Percentiles rank a stretch among this genome's conserved stretches.
These are phyloP conservation scores for Emergomyces orientalis DNA, from an alignment of 2,329 filamentous ascomycete species.

Conservation along the genomic window DNA sequence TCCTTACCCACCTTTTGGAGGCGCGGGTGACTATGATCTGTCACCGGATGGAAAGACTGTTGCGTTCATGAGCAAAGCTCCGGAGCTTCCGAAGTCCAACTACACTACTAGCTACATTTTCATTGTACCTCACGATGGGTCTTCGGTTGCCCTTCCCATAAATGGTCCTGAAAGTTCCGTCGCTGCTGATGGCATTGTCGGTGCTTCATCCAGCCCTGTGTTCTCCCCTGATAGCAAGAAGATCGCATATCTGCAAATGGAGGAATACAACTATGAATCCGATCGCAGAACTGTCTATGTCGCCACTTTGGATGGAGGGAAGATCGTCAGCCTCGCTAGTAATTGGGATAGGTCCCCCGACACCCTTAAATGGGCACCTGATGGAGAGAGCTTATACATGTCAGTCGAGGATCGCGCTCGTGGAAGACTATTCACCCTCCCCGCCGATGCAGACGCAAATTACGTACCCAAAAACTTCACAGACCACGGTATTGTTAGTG, in stretches of 20 bases:
- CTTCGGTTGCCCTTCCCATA: slow-evolving; percentile 41
- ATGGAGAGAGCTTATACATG: slow-evolving; percentile 58
- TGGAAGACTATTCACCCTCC: slow-evolving; percentile 32
- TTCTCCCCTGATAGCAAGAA: slow-evolving; percentile 66
- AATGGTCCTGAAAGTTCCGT: slow-evolving; percentile 31
- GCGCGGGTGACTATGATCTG: slow-evolving; percentile 67
- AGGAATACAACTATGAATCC: slow-evolving; percentile 65
- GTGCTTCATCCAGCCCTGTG: slow-evolving; percentile 54
- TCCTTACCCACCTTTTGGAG: slow-evolving; percentile 58
- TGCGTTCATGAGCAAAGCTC: slow-evolving; percentile 36
- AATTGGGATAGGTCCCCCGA: slow-evolving; percentile 47
- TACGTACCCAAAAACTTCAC: slow-evolving; percentile 32
- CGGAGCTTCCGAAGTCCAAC: slow-evolving; percentile 39
- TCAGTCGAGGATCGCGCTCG: slow-evolving; percentile 62
- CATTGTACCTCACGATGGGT: slow-evolving; percentile 55
- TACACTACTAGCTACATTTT: slow-evolving; percentile 79
- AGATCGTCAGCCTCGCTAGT: slow-evolving; percentile 32
- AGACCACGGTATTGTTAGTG: slow-evolving; percentile 23
- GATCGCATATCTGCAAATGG: slow-evolving; percentile 73
- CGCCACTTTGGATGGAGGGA: slow-evolving; percentile 26
- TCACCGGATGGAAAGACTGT: slow-evolving; percentile 34
- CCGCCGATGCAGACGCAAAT: slow-evolving; percentile 24
- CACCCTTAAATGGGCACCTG: slow-evolving; percentile 42
- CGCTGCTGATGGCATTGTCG: slow-evolving; percentile 44
- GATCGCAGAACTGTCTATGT: slow-evolving; percentile 53